phyloP scores from a whole-genome alignment of 2,329 filamentous ascomycete genomes.

The Pseudocercospora pini-densiflorae region DNA sequence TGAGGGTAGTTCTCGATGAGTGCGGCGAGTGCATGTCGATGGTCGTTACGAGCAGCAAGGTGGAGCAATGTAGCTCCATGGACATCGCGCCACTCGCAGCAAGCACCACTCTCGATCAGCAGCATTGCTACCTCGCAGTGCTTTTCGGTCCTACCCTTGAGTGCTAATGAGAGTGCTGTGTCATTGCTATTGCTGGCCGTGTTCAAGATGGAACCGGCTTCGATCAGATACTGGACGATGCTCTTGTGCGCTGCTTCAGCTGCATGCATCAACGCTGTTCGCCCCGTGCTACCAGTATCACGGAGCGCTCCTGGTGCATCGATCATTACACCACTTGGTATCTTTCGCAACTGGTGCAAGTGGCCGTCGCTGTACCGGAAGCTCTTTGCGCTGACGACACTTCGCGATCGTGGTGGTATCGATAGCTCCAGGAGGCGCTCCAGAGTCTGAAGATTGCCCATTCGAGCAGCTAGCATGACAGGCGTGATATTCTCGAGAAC shows the following conservation, averaged over 20 bases:
- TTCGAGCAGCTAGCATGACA: not conserved
- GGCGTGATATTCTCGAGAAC: not conserved
- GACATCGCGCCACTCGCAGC: not conserved
- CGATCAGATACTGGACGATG: not conserved
- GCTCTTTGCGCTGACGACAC: not conserved
- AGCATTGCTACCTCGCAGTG: not conserved
- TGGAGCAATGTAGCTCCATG: not conserved
- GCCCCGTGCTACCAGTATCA: not conserved
- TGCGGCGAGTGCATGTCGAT: not conserved
- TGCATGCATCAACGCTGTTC: not conserved
- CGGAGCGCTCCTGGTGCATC: not conserved
- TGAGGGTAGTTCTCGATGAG: not conserved
- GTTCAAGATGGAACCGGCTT: not conserved
- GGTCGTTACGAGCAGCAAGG: not conserved
- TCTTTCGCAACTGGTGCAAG: not conserved
- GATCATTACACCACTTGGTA: not conserved
- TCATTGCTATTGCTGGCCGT: not conserved
- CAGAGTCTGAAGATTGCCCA: not conserved
- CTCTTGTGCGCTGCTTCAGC: not conserved
- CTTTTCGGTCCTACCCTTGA: not conserved
- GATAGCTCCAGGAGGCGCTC: not conserved
- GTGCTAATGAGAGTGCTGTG: not conserved
- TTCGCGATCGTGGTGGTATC: not conserved
- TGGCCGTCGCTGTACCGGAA: not conserved
- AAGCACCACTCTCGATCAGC: not conserved